These are phyloP conservation scores for Aspergillus cristatus DNA, from an alignment of 495 filamentous ascomycete species.

Conservation along the genomic window DNA sequence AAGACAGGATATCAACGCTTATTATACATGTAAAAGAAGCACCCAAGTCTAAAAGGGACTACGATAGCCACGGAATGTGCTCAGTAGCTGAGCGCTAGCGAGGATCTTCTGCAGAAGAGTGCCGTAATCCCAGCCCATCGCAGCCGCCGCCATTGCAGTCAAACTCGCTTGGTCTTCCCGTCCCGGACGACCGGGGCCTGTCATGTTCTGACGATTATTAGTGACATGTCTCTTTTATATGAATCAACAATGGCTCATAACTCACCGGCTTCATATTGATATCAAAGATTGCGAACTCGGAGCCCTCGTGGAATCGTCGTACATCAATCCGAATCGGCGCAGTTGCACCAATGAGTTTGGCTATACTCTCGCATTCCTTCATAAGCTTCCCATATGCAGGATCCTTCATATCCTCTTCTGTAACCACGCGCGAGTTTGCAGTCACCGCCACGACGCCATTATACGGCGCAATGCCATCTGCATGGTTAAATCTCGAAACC, in stretches of 20 bases:
- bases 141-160: constrained; percentile 15
- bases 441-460: constrained; percentile 26
- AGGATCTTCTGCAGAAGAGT: constrained; percentile 11
- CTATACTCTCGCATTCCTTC: constrained; percentile 22
- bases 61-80: no score
- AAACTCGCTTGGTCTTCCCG: no score
- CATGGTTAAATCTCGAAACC: constrained; percentile 20
- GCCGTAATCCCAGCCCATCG: constrained; percentile 13
- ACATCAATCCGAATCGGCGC: constrained; percentile 28
- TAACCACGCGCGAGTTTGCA: constrained; percentile 17
- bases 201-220: constrained; percentile 24
- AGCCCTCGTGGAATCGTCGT: constrained; percentile 15
- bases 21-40: no score
- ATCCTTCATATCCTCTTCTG: constrained; percentile 4
- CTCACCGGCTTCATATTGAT: constrained; percentile 34
- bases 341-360: constrained; percentile 13
- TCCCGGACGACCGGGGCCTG: constrained; percentile 18
- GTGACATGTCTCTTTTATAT: no score
- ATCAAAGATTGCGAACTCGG: constrained; percentile 27
- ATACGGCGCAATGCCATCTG: constrained; percentile 23
- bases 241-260: no score
- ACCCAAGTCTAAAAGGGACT: no score
- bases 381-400: constrained; percentile 10
- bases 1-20: no score
- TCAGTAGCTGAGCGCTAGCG: no score